phyloP scores from a whole-genome alignment of 768 basidiomycete genomes.

The Jaapia argillacea region DNA sequence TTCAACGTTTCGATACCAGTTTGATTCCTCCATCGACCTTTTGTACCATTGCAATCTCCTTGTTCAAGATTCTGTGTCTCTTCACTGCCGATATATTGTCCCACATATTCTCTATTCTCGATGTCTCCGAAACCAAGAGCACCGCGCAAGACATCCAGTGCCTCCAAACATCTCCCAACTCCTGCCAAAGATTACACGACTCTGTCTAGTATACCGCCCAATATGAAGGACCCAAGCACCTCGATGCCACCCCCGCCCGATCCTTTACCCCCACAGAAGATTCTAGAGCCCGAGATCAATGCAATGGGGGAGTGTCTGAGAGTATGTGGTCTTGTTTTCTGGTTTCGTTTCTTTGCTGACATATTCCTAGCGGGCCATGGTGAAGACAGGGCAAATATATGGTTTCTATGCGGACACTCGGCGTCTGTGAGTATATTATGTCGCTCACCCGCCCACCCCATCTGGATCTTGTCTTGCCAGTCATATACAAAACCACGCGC shows the following conservation, averaged over 20 bases:
- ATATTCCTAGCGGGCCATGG: constrained; percentile 55
- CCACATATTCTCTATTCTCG: too few species aligned
- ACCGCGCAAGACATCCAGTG: constrained; percentile 20
- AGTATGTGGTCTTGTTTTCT: constrained; percentile 24
- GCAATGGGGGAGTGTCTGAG: constrained; percentile 49
- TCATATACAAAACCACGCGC: constrained; percentile 45
- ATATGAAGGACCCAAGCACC: constrained; percentile 9
- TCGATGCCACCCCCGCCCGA: constrained; percentile 49
- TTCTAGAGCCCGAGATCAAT: constrained; percentile 57
- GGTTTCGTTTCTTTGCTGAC: too few species aligned
- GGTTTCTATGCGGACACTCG: constrained; percentile 56
- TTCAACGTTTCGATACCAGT: too few species aligned
- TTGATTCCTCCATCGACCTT: too few species aligned
- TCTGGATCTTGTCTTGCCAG: too few species aligned
- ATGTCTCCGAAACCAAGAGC: constrained; percentile 39
- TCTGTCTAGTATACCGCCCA: background rate
- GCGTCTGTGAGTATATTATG: constrained; percentile 59
- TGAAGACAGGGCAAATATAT: constrained; percentile 66
- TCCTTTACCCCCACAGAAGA: constrained; percentile 26
- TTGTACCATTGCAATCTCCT: too few species aligned
- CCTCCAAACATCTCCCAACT: too few species aligned
- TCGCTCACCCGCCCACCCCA: too few species aligned
- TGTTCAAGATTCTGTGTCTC: too few species aligned
- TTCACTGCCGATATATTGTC: too few species aligned
- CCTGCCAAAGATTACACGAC: constrained; percentile 3